These are phyloP conservation scores for Metschnikowia hibisci DNA, from an alignment of 805 yeast species.

Conservation along the genomic window DNA sequence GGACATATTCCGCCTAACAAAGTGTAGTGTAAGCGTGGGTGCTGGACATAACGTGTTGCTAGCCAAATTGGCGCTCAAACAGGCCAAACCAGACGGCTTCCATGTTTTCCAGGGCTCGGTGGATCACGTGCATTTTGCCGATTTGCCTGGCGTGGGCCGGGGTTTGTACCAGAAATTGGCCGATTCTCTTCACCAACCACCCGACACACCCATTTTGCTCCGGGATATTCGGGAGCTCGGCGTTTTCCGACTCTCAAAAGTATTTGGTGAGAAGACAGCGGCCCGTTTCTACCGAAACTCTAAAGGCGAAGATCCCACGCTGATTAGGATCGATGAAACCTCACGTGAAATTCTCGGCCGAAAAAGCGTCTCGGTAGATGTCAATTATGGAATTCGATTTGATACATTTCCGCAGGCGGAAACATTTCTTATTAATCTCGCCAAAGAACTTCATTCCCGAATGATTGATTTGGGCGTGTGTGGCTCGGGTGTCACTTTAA, in stretches of 20 bases:
- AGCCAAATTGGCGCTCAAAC: slow-evolving; percentile 68
- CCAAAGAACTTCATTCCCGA: slow-evolving; percentile 56
- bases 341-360: slow-evolving; percentile 49
- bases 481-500: slow-evolving; percentile 61
- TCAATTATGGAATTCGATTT: slow-evolving; percentile 87
- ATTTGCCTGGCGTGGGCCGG: slow-evolving; percentile 63
- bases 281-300: slow-evolving; percentile 54
- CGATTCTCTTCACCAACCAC: slow-evolving; percentile 21
- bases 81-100: slow-evolving; percentile 79
- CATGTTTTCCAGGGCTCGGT: slow-evolving; percentile 38
- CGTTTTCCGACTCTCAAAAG: slow-evolving; percentile 29
- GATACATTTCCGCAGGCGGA: slow-evolving; percentile 59
- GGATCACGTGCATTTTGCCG: slow-evolving; percentile 29
- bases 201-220: slow-evolving; percentile 15
- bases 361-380: slow-evolving; percentile 81
- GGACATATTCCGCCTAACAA: slow-evolving; percentile 41
- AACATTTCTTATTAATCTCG: slow-evolving; percentile 52
- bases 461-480: slow-evolving; percentile 42
- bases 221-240: background rate
- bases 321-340: slow-evolving; percentile 48
- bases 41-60: slow-evolving; percentile 67
- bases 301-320: slow-evolving; percentile 64
- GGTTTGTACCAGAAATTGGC: slow-evolving; percentile 47
- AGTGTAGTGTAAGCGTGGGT: slow-evolving; percentile 77
- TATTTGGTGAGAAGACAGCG: slow-evolving; percentile 72